Evolutionary conservation across 306 rosid species (phyloP).

Genomic region (Medicago truncatula): DNA sequence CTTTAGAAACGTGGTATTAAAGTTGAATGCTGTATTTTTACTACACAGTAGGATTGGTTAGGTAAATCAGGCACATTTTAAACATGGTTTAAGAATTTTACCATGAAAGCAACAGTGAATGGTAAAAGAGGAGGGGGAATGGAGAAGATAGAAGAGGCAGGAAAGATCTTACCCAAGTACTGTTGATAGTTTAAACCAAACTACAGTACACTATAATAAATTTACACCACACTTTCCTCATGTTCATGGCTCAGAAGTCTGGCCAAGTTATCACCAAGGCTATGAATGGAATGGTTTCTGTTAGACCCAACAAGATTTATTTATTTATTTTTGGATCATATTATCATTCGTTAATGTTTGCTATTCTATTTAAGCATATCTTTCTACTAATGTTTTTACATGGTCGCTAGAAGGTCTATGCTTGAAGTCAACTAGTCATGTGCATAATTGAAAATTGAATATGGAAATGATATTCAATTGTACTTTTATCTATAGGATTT

Average conservation of each 20-base stretch:
- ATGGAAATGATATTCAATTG: background rate
- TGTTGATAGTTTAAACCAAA: background rate
- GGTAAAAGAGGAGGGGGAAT: background rate
- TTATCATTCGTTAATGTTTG: slow-evolving; percentile 7
- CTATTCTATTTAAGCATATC: slow-evolving; percentile 2
- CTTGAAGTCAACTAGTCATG: slow-evolving; percentile 22
- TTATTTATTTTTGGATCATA: background rate
- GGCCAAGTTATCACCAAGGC: slow-evolving; percentile 14
- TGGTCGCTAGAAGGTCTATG: slow-evolving; percentile 11
- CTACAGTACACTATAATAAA: slow-evolving; percentile 14
- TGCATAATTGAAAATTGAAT: background rate
- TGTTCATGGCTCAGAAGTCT: slow-evolving; percentile 19
- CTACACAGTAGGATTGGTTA: background rate
- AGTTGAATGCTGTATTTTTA: slow-evolving; percentile 1
- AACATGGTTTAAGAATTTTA: slow-evolving; percentile 10
- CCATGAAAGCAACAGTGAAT: background rate
- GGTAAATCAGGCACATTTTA: slow-evolving; percentile 15
- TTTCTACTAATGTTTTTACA: background rate
- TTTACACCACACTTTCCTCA: background rate
- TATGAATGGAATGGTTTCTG: slow-evolving; percentile 1
- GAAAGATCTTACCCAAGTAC: slow-evolving; percentile 15
- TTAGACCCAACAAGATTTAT: background rate
- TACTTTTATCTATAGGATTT: slow-evolving; percentile 17
- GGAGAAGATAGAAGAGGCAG: background rate
- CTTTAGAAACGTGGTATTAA: slow-evolving; percentile 6